Conservation (phyloP, 352 stramenopile species). For the Globisporangium lucens region DNA sequence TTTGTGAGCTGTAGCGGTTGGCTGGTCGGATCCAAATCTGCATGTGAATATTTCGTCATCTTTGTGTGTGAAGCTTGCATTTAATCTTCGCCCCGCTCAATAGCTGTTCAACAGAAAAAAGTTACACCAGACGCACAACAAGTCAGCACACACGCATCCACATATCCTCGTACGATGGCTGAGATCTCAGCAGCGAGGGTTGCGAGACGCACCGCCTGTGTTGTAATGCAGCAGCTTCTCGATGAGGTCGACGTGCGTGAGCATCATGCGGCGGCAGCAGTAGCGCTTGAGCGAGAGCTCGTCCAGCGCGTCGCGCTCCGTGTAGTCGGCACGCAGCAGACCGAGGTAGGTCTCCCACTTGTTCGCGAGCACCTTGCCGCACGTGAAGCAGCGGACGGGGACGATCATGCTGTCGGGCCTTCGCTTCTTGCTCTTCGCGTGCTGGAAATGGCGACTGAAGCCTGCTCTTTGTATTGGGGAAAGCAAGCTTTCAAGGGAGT, state of each 20-base stretch:
- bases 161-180: neutral
- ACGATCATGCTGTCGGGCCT: constrained; percentile 92
- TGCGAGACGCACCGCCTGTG: constrained; percentile 70
- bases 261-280: constrained; percentile 99
- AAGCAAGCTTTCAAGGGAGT: no score
- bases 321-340: constrained; percentile 96
- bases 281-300: constrained; percentile 98
- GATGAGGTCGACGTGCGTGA: constrained; percentile 99
- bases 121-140: neutral
- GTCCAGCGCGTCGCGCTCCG: constrained; percentile 97
- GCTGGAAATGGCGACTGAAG: constrained; percentile 1
- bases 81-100: constrained; percentile 79
- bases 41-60: neutral
- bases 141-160: constrained; percentile 1
- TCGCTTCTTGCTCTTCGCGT: neutral
- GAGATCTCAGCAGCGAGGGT: neutral
- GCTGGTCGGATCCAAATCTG: neutral
- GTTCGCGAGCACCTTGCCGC: constrained; percentile 99
- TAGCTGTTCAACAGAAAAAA: constrained; percentile 37
- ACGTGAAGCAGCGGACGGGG: constrained; percentile 99
- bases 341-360: constrained; percentile 99
- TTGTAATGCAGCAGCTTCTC: constrained; percentile 99
- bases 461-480: neutral
- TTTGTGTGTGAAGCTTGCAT: neutral
- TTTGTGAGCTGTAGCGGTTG: constrained; percentile 21